phyloP scores from a whole-genome alignment of 441 rosid species.

The Adansonia gregorii region DNA sequence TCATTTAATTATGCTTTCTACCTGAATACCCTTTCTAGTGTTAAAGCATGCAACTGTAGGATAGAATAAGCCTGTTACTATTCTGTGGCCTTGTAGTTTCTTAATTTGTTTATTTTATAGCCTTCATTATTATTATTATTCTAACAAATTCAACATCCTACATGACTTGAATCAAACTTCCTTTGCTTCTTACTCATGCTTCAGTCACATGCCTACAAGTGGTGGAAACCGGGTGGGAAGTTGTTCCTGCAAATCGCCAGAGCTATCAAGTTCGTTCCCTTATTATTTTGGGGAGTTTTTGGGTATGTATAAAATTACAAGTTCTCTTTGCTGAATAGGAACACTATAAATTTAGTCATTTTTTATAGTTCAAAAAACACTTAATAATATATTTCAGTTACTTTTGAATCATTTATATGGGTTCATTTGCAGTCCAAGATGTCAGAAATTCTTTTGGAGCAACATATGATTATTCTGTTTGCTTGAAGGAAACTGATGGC shows the following conservation, averaged over 20 bases:
- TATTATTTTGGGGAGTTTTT: conserved; percentile 77
- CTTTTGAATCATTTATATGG: neutral
- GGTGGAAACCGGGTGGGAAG: conserved; percentile 93
- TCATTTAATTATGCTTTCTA: too few relatives aligned
- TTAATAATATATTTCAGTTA: neutral
- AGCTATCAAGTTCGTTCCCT: conserved; percentile 72
- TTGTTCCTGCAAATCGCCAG: conserved; percentile 60
- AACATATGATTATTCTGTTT: too few relatives aligned
- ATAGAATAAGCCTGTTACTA: too few relatives aligned
- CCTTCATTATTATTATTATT: neutral
- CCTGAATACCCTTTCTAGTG: too few relatives aligned
- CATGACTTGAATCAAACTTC: neutral
- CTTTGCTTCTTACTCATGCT: conserved; percentile 20
- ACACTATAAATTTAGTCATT: neutral
- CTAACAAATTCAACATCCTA: neutral
- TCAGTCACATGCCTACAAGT: conserved; percentile 68
- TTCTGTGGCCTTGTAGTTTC: neutral
- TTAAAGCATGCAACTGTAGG: neutral
- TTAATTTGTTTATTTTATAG: neutral
- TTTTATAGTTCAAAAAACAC: neutral
- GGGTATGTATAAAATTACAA: conserved; percentile 50
- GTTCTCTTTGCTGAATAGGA: neutral
- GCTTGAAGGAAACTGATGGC: neutral
- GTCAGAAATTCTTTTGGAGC: too few relatives aligned
- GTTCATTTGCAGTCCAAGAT: too few relatives aligned